Conservation (phyloP, 768 basidiomycete species). For the Steccherinum ochraceum region DNA sequence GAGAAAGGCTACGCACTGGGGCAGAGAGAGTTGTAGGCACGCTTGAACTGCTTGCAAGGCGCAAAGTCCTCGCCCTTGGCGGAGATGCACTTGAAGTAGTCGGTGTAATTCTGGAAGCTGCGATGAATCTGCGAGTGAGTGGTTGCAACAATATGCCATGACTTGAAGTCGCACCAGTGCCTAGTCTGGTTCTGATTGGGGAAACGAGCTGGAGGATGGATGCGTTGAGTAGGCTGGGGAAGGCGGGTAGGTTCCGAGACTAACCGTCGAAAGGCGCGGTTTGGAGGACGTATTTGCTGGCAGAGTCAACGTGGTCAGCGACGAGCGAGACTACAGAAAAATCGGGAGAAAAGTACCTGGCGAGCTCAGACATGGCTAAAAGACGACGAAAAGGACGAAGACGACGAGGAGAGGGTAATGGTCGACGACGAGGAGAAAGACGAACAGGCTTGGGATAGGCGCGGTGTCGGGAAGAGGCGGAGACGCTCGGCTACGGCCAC, state of each 20-base stretch:
- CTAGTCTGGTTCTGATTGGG: constrained; percentile 91
- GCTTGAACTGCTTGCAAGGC: constrained; percentile 99
- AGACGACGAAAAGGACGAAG: no score
- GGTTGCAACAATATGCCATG: neutral
- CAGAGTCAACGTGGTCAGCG: neutral
- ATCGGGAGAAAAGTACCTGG: constrained; percentile 37
- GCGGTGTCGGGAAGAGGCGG: constrained; percentile 14
- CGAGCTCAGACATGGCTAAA: constrained; percentile 59
- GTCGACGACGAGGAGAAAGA: neutral
- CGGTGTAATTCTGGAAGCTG: constrained; percentile 94
- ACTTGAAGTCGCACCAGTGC: constrained; percentile 66
- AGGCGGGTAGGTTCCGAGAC: constrained; percentile 15
- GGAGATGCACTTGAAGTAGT: constrained; percentile 96
- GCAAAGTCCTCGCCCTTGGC: constrained; percentile 97
- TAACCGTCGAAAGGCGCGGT: constrained; percentile 93
- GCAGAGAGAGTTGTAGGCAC: constrained; percentile 93
- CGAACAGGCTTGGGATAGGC: constrained; percentile 16
- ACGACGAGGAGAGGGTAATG: constrained; percentile 9
- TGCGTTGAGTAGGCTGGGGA: constrained; percentile 7
- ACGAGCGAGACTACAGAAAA: neutral
- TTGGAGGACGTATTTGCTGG: constrained; percentile 82
- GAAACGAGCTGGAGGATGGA: constrained; percentile 60
- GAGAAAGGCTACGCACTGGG: constrained; percentile 68
- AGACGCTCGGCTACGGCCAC: constrained; percentile 1
- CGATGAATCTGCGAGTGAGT: neutral